These are phyloP conservation scores for Rhodomyrtus tomentosa DNA, from an alignment of 345 rosid genomes.

Conservation along the genomic window DNA sequence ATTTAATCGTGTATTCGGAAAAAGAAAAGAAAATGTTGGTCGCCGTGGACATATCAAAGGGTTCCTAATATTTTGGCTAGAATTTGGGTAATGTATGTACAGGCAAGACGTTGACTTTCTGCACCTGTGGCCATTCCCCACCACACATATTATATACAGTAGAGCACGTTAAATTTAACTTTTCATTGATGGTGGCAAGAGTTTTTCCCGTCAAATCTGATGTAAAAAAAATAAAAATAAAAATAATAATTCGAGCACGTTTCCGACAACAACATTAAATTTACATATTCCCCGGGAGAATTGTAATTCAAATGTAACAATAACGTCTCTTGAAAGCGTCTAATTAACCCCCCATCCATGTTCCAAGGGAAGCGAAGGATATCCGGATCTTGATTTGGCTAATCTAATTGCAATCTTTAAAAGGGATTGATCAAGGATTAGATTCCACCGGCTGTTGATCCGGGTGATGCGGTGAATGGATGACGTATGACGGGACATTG, in stretches of 20 bases:
- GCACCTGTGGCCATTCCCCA: background rate
- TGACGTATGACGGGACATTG: background rate
- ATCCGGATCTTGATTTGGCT: background rate
- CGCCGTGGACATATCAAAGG: background rate
- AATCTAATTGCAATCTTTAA: background rate
- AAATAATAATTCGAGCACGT: background rate
- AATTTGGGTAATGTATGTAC: background rate
- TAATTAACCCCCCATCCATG: background rate
- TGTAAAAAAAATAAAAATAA: too few relatives aligned
- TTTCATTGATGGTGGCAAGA: background rate
- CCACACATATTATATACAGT: background rate
- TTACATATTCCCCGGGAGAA: background rate
- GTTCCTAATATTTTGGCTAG: background rate
- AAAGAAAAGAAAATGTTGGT: background rate
- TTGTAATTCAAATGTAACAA: background rate
- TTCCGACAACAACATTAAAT: background rate
- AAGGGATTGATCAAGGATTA: background rate
- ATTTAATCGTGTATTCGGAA: background rate
- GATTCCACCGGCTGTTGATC: background rate
- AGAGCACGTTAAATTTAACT: background rate
- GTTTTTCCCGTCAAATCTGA: background rate
- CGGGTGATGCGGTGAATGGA: background rate
- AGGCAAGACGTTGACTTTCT: background rate
- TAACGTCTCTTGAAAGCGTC: background rate
- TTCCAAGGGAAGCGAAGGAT: too few relatives aligned